A percentile compares a stretch with the other conserved stretches of the same genome.
Conservation (phyloP, 1,284 basidiomycete genomes). For the Sutorius eximius region DNA sequence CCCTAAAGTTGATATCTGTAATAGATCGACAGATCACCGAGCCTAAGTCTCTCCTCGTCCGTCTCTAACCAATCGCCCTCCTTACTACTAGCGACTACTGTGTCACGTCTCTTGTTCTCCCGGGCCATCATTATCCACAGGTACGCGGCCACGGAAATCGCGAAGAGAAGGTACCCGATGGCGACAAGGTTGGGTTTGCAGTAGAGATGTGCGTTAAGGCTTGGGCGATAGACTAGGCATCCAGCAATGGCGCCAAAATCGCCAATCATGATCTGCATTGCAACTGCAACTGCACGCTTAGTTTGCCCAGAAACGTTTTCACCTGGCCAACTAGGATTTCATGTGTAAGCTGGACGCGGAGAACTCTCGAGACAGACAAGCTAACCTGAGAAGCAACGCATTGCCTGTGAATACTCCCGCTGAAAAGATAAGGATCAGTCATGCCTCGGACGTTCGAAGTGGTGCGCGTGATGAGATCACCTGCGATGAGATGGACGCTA, state of each 20-base stretch:
- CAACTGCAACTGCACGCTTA: constrained; percentile 64
- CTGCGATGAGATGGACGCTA: constrained; percentile 57
- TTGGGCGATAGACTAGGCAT: constrained; percentile 54
- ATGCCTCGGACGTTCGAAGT: neutral
- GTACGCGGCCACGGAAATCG: constrained; percentile 45
- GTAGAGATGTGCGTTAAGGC: constrained; percentile 47
- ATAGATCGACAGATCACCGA: constrained; percentile 39
- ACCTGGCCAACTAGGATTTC: constrained; percentile 52
- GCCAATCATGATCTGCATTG: constrained; percentile 68
- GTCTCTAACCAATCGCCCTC: constrained; percentile 10
- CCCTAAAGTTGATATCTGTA: constrained; percentile 40
- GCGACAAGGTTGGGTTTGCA: constrained; percentile 60
- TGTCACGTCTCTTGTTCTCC: constrained; percentile 51
- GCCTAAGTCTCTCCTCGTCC: constrained; percentile 27
- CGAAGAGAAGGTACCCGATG: constrained; percentile 57
- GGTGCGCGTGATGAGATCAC: constrained; percentile 5
- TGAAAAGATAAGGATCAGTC: constrained; percentile 1
- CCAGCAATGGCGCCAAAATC: constrained; percentile 64
- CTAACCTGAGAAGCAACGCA: constrained; percentile 50
- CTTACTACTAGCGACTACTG: constrained; percentile 14
- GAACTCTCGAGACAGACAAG: neutral
- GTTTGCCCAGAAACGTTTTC: constrained; percentile 74
- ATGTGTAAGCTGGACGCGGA: constrained; percentile 8
- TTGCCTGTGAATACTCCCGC: constrained; percentile 64
- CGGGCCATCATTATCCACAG: constrained; percentile 52